Percentiles rank a stretch among this genome's conserved stretches.
Evolutionary conservation across 2,329 filamentous ascomycete genomes (phyloP).

Genomic region (Aspergillus brunneoviolaceus): DNA sequence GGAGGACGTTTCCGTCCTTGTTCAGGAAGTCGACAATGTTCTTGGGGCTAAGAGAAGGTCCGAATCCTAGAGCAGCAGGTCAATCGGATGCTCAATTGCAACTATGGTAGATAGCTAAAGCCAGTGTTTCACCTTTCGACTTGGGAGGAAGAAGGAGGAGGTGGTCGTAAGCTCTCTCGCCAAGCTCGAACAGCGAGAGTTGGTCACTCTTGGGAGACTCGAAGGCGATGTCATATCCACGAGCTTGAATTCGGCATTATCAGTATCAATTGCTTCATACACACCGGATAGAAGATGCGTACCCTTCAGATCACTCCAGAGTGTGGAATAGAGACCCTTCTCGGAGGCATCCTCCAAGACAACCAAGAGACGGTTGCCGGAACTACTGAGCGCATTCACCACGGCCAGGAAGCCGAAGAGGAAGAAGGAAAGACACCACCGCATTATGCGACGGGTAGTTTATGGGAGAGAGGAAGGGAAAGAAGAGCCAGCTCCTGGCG

Average conservation of each 20-base stretch:
- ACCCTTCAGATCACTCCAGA: slow-evolving; percentile 56
- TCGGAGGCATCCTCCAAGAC: slow-evolving; percentile 80
- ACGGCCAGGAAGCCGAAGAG: slow-evolving; percentile 58
- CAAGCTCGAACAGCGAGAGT: slow-evolving; percentile 77
- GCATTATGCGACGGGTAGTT: slow-evolving; percentile 57
- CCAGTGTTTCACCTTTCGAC: slow-evolving; percentile 67
- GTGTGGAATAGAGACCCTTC: slow-evolving; percentile 78
- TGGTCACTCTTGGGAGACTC: slow-evolving; percentile 79
- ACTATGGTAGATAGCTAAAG: neutral
- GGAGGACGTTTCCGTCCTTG: slow-evolving; percentile 83
- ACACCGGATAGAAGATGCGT: slow-evolving; percentile 4
- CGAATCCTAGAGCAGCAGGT: slow-evolving; percentile 63
- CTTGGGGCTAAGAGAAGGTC: slow-evolving; percentile 82
- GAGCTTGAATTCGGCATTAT: slow-evolving; percentile 53
- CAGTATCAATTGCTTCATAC: slow-evolving; percentile 3
- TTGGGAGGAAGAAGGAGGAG: slow-evolving; percentile 84
- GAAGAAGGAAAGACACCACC: slow-evolving; percentile 70
- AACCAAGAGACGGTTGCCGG: slow-evolving; percentile 78
- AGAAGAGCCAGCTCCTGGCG: slow-evolving; percentile 2
- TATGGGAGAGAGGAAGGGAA: slow-evolving; percentile 9
- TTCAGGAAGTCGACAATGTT: slow-evolving; percentile 88
- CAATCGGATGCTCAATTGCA: slow-evolving; percentile 22
- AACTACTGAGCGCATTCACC: slow-evolving; percentile 70
- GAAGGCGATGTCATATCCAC: slow-evolving; percentile 78
- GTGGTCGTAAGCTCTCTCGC: slow-evolving; percentile 88